Conservation (phyloP, 2,329 filamentous ascomycete genomes). For the Botrytis fabae region DNA sequence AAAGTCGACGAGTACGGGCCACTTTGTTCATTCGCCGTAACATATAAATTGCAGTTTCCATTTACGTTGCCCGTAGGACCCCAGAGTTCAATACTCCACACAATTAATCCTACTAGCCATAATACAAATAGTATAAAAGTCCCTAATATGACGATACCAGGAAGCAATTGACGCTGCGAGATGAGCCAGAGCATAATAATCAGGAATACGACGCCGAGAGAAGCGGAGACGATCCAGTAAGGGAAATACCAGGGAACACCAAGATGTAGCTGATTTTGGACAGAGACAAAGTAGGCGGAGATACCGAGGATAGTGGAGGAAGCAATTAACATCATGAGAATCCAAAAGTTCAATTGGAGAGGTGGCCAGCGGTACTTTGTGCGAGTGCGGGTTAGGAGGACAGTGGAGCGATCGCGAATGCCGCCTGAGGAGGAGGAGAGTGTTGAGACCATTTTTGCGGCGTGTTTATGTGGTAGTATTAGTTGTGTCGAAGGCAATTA, state of each 20-base stretch:
- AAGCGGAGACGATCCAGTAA: conserved; percentile 60
- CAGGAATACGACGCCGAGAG: conserved; percentile 67
- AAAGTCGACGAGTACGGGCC: conserved; percentile 57
- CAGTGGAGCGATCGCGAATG: conserved; percentile 27
- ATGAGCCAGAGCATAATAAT: conserved; percentile 63
- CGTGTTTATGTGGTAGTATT: background rate
- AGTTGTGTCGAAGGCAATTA: background rate
- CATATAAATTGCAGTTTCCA: conserved; percentile 58
- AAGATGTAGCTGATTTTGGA: conserved; percentile 56
- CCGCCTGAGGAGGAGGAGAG: conserved; percentile 35
- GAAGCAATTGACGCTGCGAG: conserved; percentile 58
- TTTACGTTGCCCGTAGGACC: conserved; percentile 60
- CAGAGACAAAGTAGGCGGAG: conserved; percentile 59
- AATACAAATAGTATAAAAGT: conserved; percentile 66
- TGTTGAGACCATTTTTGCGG: conserved; percentile 35
- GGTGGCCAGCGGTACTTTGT: conserved; percentile 65
- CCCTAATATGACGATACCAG: conserved; percentile 65
- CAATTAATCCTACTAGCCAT: conserved; percentile 66
- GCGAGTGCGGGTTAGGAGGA: conserved; percentile 28
- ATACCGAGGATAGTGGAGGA: conserved; percentile 61
- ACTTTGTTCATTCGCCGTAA: conserved; percentile 52
- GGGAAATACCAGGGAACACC: conserved; percentile 67
- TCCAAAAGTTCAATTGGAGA: conserved; percentile 66
- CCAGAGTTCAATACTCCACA: conserved; percentile 63
- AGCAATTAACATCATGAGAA: conserved; percentile 63